Evolutionary conservation across 148 eudicot genomes (phyloP).

Genomic region (Diospyros lotus): DNA sequence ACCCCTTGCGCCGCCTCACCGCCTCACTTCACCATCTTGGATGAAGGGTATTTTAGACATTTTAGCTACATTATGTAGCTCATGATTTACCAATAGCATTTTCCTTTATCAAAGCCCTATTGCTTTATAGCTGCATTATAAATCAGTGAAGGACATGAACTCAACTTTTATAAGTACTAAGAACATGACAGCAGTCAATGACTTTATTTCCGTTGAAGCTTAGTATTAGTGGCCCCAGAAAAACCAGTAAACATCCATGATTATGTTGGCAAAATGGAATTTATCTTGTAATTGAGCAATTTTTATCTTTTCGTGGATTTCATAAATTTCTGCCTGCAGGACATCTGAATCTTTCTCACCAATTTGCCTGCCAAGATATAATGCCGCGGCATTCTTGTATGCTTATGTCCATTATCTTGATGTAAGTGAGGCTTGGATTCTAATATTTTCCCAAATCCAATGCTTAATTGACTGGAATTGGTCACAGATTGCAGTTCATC

Average conservation of each 20-base stretch:
- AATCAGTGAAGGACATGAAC: too few relatives aligned
- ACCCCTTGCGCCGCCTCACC: too few relatives aligned
- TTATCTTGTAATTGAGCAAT: background rate
- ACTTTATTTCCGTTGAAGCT: background rate
- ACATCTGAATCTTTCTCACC: slow-evolving; percentile 98
- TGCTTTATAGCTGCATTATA: too few relatives aligned
- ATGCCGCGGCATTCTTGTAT: slow-evolving; percentile 92
- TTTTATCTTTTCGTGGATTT: background rate
- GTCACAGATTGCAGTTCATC: background rate
- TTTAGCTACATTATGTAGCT: too few relatives aligned
- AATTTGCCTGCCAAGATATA: slow-evolving; percentile 96
- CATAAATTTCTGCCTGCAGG: slow-evolving; percentile 44
- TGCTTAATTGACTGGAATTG: slow-evolving; percentile 5
- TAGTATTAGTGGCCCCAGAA: background rate
- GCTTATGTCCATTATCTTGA: slow-evolving; percentile 91
- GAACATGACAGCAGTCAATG: background rate
- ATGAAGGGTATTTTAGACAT: too few relatives aligned
- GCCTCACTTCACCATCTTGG: too few relatives aligned
- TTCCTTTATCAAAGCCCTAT: too few relatives aligned
- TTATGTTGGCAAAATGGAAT: background rate
- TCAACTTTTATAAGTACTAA: too few relatives aligned
- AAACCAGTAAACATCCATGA: background rate
- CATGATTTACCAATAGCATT: too few relatives aligned
- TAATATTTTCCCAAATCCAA: background rate
- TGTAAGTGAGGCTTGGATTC: slow-evolving; percentile 47